Conservation (phyloP, 495 filamentous ascomycete species). For the Durotheca rogersii region DNA sequence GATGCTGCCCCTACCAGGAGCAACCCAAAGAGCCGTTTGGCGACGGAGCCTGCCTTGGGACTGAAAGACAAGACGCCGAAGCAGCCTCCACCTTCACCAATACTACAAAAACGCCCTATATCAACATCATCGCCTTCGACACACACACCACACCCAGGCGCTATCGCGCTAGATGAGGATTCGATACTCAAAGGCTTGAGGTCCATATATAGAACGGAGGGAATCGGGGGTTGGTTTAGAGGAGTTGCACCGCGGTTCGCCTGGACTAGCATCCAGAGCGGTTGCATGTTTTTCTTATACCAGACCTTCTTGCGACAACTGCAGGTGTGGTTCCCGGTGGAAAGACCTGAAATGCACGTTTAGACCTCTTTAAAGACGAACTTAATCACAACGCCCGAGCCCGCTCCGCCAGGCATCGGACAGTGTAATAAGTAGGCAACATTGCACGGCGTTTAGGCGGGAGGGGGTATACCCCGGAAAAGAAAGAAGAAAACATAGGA, state of each 20-base stretch:
- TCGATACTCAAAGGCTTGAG: conserved; percentile 82
- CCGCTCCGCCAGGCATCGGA: conserved; percentile 6
- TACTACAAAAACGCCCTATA: conserved; percentile 63
- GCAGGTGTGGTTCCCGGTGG: conserved; percentile 51
- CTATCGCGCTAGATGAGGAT: conserved; percentile 78
- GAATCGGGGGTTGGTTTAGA: conserved; percentile 86
- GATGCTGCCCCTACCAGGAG: conserved; percentile 45
- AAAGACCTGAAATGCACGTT: conserved; percentile 31
- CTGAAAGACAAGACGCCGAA: conserved; percentile 25
- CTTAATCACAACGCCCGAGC: conserved; percentile 5
- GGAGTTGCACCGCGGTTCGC: conserved; percentile 90
- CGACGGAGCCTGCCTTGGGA: conserved; percentile 13
- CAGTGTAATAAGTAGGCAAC: conserved; percentile 23
- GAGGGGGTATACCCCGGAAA: conserved; percentile 7
- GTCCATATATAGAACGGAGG: conserved; percentile 86
- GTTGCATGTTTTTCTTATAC: conserved; percentile 96
- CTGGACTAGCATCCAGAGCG: conserved; percentile 97
- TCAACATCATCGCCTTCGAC: conserved; percentile 85
- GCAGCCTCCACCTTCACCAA: conserved; percentile 30
- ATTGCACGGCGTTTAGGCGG: conserved; percentile 37
- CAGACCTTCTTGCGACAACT: conserved; percentile 81
- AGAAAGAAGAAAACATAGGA: conserved; percentile 13
- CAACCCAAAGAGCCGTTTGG: conserved; percentile 28
- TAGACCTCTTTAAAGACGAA: conserved; percentile 9
- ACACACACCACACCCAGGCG: conserved; percentile 69